Percentiles rank a stretch among this genome's conserved stretches.
phyloP scores from a whole-genome alignment of 225 moss, liverwort and hornwort genomes.

The Sphagnum contortum region DNA sequence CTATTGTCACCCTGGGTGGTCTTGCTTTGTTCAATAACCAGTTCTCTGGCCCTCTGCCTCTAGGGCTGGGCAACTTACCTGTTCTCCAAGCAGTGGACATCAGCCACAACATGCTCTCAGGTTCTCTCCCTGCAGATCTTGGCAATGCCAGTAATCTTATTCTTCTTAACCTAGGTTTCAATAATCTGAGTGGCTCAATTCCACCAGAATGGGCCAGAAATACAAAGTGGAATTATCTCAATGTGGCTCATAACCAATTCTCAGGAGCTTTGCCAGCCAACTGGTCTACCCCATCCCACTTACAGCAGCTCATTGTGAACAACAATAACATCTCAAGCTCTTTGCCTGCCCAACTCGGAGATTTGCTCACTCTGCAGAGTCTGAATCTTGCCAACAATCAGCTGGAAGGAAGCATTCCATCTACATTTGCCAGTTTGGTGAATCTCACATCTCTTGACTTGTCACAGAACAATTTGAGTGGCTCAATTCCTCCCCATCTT shows the following conservation, averaged over 20 bases:
- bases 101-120: slow-evolving; percentile 38
- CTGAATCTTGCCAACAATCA: slow-evolving; percentile 17
- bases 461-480: slow-evolving; percentile 14
- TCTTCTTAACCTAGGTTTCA: slow-evolving; percentile 37
- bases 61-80: slow-evolving; percentile 40
- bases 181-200: slow-evolving; percentile 42
- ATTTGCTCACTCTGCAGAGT: slow-evolving; percentile 9
- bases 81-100: slow-evolving; percentile 49
- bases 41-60: slow-evolving; percentile 46
- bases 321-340: slow-evolving; percentile 21
- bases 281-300: slow-evolving; percentile 14
- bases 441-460: slow-evolving; percentile 15
- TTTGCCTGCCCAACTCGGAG: slow-evolving; percentile 16
- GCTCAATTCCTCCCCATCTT: slow-evolving; percentile 23
- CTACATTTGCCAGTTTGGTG: slow-evolving; percentile 15
- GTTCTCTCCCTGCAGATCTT: slow-evolving; percentile 33
- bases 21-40: slow-evolving; percentile 45
- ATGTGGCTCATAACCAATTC: slow-evolving; percentile 26
- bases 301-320: slow-evolving; percentile 19
- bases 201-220: slow-evolving; percentile 20
- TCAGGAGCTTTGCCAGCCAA: slow-evolving; percentile 21
- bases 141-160: slow-evolving; percentile 22
- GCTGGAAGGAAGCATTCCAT: slow-evolving; percentile 25
- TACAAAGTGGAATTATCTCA: slow-evolving; percentile 25
- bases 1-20: slow-evolving; percentile 17